phyloP scores from a whole-genome alignment of 176 grass and related monocot genomes.

The Lolium perenne region DNA sequence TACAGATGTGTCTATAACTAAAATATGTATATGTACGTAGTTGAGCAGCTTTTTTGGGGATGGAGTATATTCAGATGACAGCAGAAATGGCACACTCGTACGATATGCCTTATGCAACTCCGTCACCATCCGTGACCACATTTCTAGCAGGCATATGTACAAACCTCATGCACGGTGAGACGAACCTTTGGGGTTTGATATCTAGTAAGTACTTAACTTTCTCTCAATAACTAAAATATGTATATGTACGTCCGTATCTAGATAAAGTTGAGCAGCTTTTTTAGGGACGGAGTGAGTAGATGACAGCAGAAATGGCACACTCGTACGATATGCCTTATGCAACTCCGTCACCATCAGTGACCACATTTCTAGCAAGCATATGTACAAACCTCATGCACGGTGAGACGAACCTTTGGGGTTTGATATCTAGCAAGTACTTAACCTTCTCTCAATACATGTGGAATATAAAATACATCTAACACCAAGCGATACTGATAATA shows the following conservation, averaged over 20 bases:
- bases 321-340: not conserved
- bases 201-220: not conserved
- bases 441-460: not conserved
- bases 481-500: not conserved
- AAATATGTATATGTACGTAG: no score
- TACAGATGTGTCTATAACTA: no score
- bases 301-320: not conserved
- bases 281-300: not conserved
- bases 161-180: not conserved
- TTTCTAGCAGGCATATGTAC: slow-evolving; percentile 6
- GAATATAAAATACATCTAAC: not conserved
- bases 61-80: not conserved
- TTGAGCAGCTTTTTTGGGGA: no score
- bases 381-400: not conserved
- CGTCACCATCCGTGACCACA: not conserved
- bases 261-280: no score
- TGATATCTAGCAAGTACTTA: not conserved
- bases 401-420: not conserved
- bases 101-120: not conserved
- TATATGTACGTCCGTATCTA: no score
- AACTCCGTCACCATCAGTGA: not conserved
- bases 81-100: not conserved
- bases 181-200: not conserved
- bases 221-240: not conserved
- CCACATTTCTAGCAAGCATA: not conserved